phyloP scores from a whole-genome alignment of 176 grass and related monocot genomes.

The Lolium rigidum region DNA sequence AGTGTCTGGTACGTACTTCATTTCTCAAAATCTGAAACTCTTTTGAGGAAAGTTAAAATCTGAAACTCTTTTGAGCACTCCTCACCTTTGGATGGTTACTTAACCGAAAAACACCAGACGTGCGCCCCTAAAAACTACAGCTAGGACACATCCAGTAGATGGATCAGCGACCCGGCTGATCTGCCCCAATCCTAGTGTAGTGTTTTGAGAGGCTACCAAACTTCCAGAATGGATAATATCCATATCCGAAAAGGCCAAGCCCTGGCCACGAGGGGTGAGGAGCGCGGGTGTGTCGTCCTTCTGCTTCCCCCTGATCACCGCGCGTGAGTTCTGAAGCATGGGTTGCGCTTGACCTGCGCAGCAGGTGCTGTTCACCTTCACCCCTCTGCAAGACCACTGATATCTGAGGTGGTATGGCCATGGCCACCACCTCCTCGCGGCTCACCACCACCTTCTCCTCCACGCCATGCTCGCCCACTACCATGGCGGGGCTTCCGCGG shows the following conservation, averaged over 20 bases:
- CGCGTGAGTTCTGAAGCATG: conserved; percentile 5
- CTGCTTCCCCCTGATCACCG: conserved; percentile 30
- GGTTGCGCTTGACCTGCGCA: background rate
- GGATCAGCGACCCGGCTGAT: background rate
- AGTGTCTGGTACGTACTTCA: background rate
- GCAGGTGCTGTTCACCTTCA: conserved; percentile 3
- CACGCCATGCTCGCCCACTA: conserved; percentile 30
- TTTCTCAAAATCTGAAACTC: background rate
- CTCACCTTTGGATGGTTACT: background rate
- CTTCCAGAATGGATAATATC: conserved; percentile 63
- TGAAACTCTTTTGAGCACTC: background rate
- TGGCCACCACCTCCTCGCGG: conserved; percentile 38
- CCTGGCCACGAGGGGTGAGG: conserved; percentile 49
- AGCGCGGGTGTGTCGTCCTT: background rate
- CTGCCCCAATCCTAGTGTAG: background rate
- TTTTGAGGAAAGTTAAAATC: background rate
- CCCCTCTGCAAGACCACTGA: background rate
- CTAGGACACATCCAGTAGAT: background rate
- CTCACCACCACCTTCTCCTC: conserved; percentile 52
- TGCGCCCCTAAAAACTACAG: background rate
- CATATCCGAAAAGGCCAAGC: conserved; percentile 66
- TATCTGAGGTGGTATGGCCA: conserved; percentile 46
- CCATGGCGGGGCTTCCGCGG: conserved; percentile 25
- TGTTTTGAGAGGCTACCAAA: conserved; percentile 53
- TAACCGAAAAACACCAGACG: background rate